phyloP scores from a whole-genome alignment of 2,329 filamentous ascomycete genomes.

The Calonectria ilicicola region DNA sequence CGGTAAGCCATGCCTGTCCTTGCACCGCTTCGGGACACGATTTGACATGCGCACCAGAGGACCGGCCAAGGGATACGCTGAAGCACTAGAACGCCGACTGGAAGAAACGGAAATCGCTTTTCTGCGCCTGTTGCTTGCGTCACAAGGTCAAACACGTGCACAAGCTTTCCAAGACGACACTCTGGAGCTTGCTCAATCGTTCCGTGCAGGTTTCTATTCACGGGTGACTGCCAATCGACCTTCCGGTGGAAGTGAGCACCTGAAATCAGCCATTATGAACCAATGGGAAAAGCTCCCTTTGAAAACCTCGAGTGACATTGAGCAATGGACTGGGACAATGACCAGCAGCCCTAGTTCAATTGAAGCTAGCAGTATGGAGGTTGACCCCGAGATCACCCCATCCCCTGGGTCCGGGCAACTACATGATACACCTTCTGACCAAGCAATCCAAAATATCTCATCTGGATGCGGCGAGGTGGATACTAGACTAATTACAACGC shows the following conservation, averaged over 20 bases:
- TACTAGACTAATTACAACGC: not conserved
- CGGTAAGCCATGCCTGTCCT: not conserved
- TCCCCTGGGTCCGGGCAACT: not conserved
- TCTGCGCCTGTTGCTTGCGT: constrained; percentile 42
- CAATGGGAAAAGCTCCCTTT: not conserved
- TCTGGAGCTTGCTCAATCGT: not conserved
- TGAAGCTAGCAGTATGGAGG: not conserved
- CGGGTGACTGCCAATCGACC: not conserved
- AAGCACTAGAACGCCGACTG: constrained; percentile 56
- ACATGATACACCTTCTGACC: not conserved
- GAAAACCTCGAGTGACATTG: not conserved
- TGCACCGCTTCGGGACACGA: not conserved
- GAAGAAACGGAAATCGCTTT: constrained; percentile 55
- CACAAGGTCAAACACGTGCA: not conserved
- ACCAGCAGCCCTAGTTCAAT: not conserved
- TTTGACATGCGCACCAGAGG: constrained; percentile 45
- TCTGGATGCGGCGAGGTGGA: not conserved
- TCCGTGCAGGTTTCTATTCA: not conserved
- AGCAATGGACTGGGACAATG: not conserved
- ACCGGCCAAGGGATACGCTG: constrained; percentile 59
- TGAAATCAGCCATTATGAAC: not conserved
- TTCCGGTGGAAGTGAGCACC: not conserved
- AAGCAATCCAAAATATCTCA: not conserved
- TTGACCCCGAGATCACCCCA: not conserved
- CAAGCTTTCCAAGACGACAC: constrained; percentile 17